Evolutionary conservation across 495 filamentous ascomycete genomes (phyloP).

Genomic region (Penicillium ochrochloron): DNA sequence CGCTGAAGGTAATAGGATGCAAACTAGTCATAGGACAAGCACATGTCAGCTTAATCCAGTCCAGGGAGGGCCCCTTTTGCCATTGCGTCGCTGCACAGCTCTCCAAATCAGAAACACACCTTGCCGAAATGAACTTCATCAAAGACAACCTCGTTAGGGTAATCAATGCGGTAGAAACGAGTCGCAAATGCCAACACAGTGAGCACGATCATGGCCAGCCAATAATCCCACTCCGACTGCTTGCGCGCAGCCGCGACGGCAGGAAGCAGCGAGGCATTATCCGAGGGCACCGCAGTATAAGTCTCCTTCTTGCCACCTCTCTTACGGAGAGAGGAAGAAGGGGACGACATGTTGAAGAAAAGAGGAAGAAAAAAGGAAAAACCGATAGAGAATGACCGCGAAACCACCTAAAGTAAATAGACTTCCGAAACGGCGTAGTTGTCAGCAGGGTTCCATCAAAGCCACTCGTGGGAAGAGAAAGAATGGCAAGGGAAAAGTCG

Average conservation of each 20-base stretch:
- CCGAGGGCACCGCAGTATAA: constrained; percentile 35
- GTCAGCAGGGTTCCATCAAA: constrained; percentile 18
- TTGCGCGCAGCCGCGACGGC: constrained; percentile 29
- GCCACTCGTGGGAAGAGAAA: not conserved
- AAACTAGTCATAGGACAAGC: constrained; percentile 60
- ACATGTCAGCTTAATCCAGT: constrained; percentile 21
- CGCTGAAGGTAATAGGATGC: constrained; percentile 96
- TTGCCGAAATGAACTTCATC: constrained; percentile 99
- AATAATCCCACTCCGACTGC: constrained; percentile 79
- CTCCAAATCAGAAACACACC: constrained; percentile 55
- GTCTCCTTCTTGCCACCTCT: constrained; percentile 54
- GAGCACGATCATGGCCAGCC: constrained; percentile 75
- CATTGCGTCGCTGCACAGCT: constrained; percentile 7
- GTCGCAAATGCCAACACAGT: constrained; percentile 86
- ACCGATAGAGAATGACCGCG: constrained; percentile 39
- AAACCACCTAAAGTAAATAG: constrained; percentile 45
- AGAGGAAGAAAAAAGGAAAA: constrained; percentile 9
- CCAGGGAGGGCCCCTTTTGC: constrained; percentile 16
- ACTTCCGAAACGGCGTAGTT: constrained; percentile 23
- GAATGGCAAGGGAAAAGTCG: not conserved
- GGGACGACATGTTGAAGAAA: constrained; percentile 43
- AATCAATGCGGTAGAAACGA: constrained; percentile 91
- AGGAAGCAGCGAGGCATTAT: constrained; percentile 33
- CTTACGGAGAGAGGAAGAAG: constrained; percentile 55
- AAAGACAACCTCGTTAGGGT: constrained; percentile 96